phyloP scores from a whole-genome alignment of 805 yeast genomes.

The Metschnikowia orientalis region DNA sequence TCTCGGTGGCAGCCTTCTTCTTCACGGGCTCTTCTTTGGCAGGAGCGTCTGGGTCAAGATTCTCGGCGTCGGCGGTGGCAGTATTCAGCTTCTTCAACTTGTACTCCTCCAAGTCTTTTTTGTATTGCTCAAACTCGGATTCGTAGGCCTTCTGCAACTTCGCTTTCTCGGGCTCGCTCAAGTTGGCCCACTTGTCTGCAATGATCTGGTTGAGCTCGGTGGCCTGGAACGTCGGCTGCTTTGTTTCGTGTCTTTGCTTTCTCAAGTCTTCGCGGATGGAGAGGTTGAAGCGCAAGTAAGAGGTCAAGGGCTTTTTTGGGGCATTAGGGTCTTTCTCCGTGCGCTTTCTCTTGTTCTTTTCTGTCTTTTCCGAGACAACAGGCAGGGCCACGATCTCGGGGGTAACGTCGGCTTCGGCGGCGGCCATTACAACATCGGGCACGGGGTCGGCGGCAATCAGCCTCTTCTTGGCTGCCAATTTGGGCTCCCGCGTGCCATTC shows the following conservation, averaged over 20 bases:
- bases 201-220: conserved; percentile 77
- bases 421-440: conserved; percentile 9
- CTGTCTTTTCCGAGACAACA: conserved; percentile 15
- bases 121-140: conserved; percentile 37
- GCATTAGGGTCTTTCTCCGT: conserved; percentile 78
- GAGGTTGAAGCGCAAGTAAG: conserved; percentile 73
- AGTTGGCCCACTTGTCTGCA: conserved; percentile 71
- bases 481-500: conserved; percentile 15
- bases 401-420: conserved; percentile 15
- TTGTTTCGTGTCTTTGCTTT: conserved; percentile 56
- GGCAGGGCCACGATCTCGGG: conserved; percentile 6
- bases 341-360: conserved; percentile 49
- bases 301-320: conserved; percentile 91
- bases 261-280: conserved; percentile 67
- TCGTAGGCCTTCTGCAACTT: conserved; percentile 62
- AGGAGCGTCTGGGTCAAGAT: no score
- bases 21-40: no score
- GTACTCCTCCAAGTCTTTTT: conserved; percentile 33
- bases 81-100: conserved; percentile 24
- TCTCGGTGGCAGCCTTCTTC: conserved; percentile 2
- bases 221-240: conserved; percentile 62
- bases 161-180: conserved; percentile 65
- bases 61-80: conserved; percentile 5
- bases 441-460: conserved; percentile 13
- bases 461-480: conserved; percentile 8